Evolutionary conservation across 2,329 filamentous ascomycete species (phyloP), one percentile per base, ranked within the genome.

Genomic region (Purpureocillium takamizusanense): DNA sequence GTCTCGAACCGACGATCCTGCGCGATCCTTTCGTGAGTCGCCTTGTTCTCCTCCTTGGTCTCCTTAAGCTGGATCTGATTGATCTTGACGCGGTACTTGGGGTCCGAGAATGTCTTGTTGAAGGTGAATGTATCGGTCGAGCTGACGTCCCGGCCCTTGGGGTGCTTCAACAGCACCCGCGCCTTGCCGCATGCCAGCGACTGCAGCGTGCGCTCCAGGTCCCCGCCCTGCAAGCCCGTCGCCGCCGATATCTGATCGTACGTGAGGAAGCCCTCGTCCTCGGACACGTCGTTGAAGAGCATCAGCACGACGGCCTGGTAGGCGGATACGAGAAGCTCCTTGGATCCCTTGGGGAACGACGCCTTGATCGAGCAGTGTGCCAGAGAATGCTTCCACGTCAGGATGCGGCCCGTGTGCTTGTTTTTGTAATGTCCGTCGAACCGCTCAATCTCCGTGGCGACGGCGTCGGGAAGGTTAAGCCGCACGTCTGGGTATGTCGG

Each of bases 31-130:
- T 95, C 83, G 61, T 97, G 88, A 1, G 89, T 97, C 51, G 84
- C 86, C 61, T 88, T 85, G 64, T 95, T 95, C 63, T 98, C 92
- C 54, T 90, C 84, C 52, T 84, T 85, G 1, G 92, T 97, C 65
- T 98, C 92, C 63, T 92, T 94, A 36, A 95, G 75, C 63, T 98
- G 92, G 50, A 98, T 92, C 63, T 95, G 90, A 65, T 97, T 98
- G 69, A 98, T 95, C 69, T 98, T 98, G 65, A 98, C 81, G 40
- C 88, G 80, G 61, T 86, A 84, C 61, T 92, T 94, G 15, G 81
- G 74, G 54, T 95, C 83, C 3, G 67, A 67, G 61, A 98, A 98
- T 13, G 59, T 58, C 33, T 72, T 62, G 64, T 95, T 95, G 53
- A 94, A 81, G 0, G 77, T 78, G 53, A 98, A 98, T 0, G 81